Evolutionary conservation across 116 monocot genomes (phyloP).

Genomic region (Iris pallida): DNA sequence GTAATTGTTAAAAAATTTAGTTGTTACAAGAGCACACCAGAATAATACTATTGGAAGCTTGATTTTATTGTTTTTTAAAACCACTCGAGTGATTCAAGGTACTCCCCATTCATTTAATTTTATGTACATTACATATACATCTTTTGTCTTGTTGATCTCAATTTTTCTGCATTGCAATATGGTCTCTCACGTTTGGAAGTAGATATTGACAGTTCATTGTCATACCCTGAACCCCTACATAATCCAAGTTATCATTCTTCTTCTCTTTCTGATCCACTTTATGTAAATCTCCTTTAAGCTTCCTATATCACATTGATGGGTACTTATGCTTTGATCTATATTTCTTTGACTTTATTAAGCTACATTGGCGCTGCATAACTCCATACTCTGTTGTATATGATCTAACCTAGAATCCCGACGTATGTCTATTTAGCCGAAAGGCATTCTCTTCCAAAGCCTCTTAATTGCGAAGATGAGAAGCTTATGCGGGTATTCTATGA

Average conservation of each 20-base stretch:
- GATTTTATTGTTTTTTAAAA: too few relatives aligned
- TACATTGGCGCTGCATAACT: too few relatives aligned
- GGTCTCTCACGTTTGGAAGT: slow-evolving; percentile 74
- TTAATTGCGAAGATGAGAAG: slow-evolving; percentile 79
- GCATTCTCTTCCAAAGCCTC: slow-evolving; percentile 54
- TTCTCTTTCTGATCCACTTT: background rate
- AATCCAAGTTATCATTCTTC: slow-evolving; percentile 15
- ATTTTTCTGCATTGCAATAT: slow-evolving; percentile 37
- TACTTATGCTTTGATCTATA: background rate
- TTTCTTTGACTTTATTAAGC: background rate
- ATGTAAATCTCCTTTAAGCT: background rate
- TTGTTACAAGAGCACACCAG: too few relatives aligned
- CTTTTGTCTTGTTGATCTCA: background rate
- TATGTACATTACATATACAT: too few relatives aligned
- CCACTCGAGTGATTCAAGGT: too few relatives aligned
- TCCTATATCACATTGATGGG: background rate
- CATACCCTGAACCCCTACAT: slow-evolving; percentile 51
- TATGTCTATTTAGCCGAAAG: slow-evolving; percentile 33
- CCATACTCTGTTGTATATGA: too few relatives aligned
- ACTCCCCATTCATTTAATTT: too few relatives aligned
- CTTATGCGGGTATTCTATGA: slow-evolving; percentile 86
- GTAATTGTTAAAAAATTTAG: too few relatives aligned
- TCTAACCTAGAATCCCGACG: background rate
- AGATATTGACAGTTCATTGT: slow-evolving; percentile 72
- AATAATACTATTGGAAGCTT: too few relatives aligned